Evolutionary conservation across 129 eudicot species (phyloP).

Genomic region (Helichrysum umbraculigerum): DNA sequence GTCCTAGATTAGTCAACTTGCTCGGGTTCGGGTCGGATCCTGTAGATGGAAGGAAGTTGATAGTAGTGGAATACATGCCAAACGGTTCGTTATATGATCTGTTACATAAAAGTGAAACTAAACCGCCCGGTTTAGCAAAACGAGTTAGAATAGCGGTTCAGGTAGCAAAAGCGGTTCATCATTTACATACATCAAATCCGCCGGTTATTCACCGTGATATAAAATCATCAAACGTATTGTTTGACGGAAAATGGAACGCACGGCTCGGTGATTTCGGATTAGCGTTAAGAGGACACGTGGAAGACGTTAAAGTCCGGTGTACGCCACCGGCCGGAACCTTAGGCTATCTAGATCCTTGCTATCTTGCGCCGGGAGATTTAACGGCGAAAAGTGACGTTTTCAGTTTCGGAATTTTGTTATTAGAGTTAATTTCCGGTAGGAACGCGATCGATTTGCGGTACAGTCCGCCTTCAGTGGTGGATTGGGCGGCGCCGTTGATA

Average conservation of each 20-base stretch:
- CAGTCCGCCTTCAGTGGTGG: conserved; percentile 90
- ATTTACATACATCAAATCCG: conserved; percentile 58
- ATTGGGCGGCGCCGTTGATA: conserved; percentile 81
- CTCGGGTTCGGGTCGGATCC: conserved; percentile 58
- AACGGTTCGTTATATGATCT: conserved; percentile 76
- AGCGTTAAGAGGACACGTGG: conserved; percentile 87
- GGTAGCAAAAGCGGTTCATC: conserved; percentile 66
- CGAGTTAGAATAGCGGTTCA: conserved; percentile 66
- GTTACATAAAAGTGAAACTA: conserved; percentile 37
- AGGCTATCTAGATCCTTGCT: conserved; percentile 90
- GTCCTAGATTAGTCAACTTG: conserved; percentile 71
- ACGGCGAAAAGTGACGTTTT: conserved; percentile 80
- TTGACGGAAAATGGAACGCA: conserved; percentile 57
- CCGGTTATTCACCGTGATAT: conserved; percentile 93
- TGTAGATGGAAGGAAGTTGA: conserved; percentile 28
- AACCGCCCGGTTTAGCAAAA: conserved; percentile 50
- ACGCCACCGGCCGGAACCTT: conserved; percentile 98
- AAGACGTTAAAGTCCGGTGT: conserved; percentile 59
- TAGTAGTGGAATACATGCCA: conserved; percentile 81
- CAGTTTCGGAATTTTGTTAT: conserved; percentile 72
- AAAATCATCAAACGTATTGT: conserved; percentile 78
- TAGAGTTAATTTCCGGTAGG: conserved; percentile 86
- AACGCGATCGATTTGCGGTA: conserved; percentile 68
- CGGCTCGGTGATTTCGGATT: conserved; percentile 84
- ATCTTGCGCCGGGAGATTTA: conserved; percentile 81